Evolutionary conservation across 1,284 basidiomycete species (phyloP), one percentile per base, ranked within the genome.

Genomic region (Kwoniella shivajii): DNA sequence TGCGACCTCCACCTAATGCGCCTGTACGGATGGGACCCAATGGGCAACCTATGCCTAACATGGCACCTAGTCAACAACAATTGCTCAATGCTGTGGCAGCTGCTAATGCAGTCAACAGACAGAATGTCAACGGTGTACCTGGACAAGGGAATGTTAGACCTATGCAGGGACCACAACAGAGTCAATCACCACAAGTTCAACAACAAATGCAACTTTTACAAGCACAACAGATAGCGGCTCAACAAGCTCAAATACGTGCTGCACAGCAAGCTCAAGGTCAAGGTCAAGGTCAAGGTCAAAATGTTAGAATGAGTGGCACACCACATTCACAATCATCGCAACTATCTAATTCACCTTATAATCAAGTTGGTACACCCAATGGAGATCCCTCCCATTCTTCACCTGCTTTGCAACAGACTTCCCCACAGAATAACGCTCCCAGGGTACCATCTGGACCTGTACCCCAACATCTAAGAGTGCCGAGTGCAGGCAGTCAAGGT

Each of bases 131-230:
- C 45, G 39, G 45, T 20, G 33, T 34, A 37, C 56, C 51, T 31
- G 48, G 53, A 6, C 51, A 47, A 38, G 54, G 48, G 10, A 62
- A 59, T 36, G 52, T 54, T 31, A 50, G 57, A 29, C 51, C 56
- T 16, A 46, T 46, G 36, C 36, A 61, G 10, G 50, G 29, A 3
- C 57, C 41, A 44, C 34, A 20, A 4, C 52, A 56, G 38, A 51
- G 33, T 14, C 66, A 64, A 38, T 49, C 57, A 10, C 50, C 54
- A 14, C 68, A 69, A 34, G 54, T 68, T 1, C 71, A 72, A 50
- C 69, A 70, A 46, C 66, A 71, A 26, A 67, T 75, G 47, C 73
- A 73, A 54, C 55, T 73, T n/a, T 59, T 73, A 9, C 72, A 75
- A 52, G 71, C 71, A 14, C 73, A 75, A 34, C 68, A 71, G 42